Evolutionary conservation across 768 basidiomycete species (phyloP), one percentile per base, ranked within the genome.

Genomic region (Boletus reticulatus): DNA sequence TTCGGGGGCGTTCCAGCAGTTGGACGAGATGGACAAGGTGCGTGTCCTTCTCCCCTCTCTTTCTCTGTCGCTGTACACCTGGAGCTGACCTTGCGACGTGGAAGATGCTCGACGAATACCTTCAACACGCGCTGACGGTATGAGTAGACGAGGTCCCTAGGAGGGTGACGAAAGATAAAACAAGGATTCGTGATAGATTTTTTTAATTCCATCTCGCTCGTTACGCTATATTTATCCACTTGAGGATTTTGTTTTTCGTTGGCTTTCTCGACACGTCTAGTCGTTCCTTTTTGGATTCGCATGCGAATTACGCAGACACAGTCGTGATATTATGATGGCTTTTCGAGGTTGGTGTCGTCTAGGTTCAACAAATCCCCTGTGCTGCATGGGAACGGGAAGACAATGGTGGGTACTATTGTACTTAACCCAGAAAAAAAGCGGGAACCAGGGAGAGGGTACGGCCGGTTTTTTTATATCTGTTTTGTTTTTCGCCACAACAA

Each of bases 21-120:
- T 93, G 59, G 88, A 91, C 46, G 89, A 90, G 51, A 83, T 89
- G 78, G 91, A 93, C 69, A 83, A 85, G 82, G 91, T 88, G 59
- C 16, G 71, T 63, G 9, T 19, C 13, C 4, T 29, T 9, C 29
- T 6, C 22, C 27, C 16, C 22, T 46, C 17, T 6, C 8, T 43
- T 10, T 41, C 17, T 19, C 13, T 17, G 11, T 4, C 7, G 29
- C 8, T 27, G 5, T 17, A 12, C 4, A 12, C 16, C 4, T n/a
- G 6, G 34, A 3, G n/a, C 48, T 58, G 56, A 62, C 46, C 6
- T 6, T 31, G 48, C 14, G 4, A 7, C 12, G 4, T 29, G 29
- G 11, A 36, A 71, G 69, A 69, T 50, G 34, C 60, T 71, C 27
- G 69, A 71, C 53, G 69, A 71, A 48, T 71, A 72, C 45, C 63